Evolutionary conservation across 208 protist species (phyloP), one percentile per base, ranked within the genome.

Genomic region (Leptomonas pyrrhocoris): DNA sequence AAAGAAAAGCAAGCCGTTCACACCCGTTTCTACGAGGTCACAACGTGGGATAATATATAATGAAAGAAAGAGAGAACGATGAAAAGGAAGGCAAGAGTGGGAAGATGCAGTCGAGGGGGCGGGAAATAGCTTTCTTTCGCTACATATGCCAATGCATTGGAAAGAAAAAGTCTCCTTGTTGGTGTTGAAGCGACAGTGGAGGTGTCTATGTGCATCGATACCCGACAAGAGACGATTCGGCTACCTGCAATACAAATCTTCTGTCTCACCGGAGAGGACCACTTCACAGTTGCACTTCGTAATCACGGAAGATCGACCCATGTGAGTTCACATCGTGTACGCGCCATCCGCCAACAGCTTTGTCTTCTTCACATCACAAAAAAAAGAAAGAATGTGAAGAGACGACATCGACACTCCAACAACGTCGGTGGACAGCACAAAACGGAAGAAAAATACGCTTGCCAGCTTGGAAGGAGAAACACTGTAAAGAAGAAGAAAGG

Each of bases 41-140:
- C 7, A 57, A 57, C 31, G 15, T 21, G 45, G 4, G 57, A 68
- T 27, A 68, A 56, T 42, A 38, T n/a, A 16, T 38, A 57, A 57
- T 34, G 28, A 57, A 57, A 27, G 28, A 16, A 57, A 57, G 38
- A 54, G 23, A 54, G 30, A 23, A 31, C 5, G 38, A 15, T 31
- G 49, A 54, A 23, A 54, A 54, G 23, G 25, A 63, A 18, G 48
- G 5, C 12, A 21, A 48, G 48, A 48, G 34, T 8, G 28, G 36
- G 16, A 68, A 70, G 28, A 50, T 49, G 2, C 19, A 46, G 30
- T 30, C 9, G 16, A 54, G 25, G 30, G 23, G 25, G 21, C 6
- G 30, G 25, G 30, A 23, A 50, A 18, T 50, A 18, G 12, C 18
- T 50, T 50, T 50, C n/a, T 50, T n/a, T 18, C 6, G n/a, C 45